Evolutionary conservation across 371 early-diverging fungal genomes (phyloP).

Genomic region (Mucor circinelloides): DNA sequence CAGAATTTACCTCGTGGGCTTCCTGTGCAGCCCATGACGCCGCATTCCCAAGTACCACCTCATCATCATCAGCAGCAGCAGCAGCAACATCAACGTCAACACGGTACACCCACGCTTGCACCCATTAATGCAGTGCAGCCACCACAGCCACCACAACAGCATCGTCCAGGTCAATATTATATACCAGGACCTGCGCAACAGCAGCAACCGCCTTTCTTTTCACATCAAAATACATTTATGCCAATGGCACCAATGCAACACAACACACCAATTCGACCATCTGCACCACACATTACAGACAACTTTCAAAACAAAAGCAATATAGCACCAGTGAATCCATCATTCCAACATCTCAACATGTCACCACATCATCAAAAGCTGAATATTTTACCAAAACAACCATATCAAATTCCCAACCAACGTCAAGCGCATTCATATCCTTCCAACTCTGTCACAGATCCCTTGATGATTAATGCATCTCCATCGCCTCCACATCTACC

Average conservation of each 20-base stretch:
- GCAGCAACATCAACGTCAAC: background rate
- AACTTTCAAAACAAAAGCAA: background rate
- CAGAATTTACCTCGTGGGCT: background rate
- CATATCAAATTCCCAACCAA: background rate
- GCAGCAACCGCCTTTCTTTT: background rate
- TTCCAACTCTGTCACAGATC: background rate
- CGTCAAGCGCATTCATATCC: background rate
- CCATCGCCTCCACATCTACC: slow-evolving; percentile 1
- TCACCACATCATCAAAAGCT: background rate
- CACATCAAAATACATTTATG: background rate
- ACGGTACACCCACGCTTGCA: background rate
- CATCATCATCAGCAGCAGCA: background rate
- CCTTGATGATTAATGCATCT: background rate
- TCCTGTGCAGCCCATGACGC: background rate
- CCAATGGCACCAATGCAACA: background rate
- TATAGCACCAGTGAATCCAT: background rate
- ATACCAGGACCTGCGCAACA: background rate
- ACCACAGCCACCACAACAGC: background rate
- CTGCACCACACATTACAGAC: background rate
- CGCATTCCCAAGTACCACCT: background rate
- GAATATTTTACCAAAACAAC: background rate
- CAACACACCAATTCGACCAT: background rate
- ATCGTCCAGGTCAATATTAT: background rate
- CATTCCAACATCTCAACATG: background rate
- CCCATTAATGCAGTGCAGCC: background rate